These are phyloP conservation scores for Lachancea sp. DNA, from an alignment of 805 yeast genomes.

Conservation along the genomic window DNA sequence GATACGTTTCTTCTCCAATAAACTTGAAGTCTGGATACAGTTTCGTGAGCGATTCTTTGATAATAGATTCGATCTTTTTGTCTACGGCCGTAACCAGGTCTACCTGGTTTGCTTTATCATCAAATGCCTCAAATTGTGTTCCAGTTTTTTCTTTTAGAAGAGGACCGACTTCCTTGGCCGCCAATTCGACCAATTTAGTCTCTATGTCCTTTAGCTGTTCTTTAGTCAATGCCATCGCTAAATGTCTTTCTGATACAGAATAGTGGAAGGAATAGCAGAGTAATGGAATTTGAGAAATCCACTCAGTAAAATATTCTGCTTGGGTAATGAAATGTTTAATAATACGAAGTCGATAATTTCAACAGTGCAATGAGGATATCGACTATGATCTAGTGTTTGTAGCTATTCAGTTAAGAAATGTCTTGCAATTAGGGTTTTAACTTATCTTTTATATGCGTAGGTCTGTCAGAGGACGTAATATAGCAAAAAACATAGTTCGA, in stretches of 20 bases:
- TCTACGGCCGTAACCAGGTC: constrained; percentile 60
- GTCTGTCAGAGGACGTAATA: neutral
- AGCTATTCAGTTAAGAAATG: no score
- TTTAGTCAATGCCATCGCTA: constrained; percentile 16
- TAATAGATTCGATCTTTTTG: constrained; percentile 44
- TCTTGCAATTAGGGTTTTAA: neutral
- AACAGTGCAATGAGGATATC: no score
- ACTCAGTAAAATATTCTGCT: neutral
- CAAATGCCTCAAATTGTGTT: constrained; percentile 35
- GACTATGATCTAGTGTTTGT: no score
- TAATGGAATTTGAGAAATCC: neutral
- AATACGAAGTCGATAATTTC: no score
- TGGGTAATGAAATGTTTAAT: no score
- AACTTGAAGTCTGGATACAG: constrained; percentile 46
- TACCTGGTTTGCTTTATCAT: constrained; percentile 53
- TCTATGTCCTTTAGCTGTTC: constrained; percentile 26
- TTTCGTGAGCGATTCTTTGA: constrained; percentile 25
- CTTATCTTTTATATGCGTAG: neutral
- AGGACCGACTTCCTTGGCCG: constrained; percentile 25
- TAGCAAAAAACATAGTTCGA: constrained; percentile 1
- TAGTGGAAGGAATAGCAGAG: neutral
- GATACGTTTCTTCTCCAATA: constrained; percentile 56
- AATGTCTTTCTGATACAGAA: neutral
- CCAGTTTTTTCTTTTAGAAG: constrained; percentile 24
- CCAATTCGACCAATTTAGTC: constrained; percentile 18